Base-by-base conservation (phyloP, 257 asterid genomes). In the Marsdenia floribunda region DNA sequence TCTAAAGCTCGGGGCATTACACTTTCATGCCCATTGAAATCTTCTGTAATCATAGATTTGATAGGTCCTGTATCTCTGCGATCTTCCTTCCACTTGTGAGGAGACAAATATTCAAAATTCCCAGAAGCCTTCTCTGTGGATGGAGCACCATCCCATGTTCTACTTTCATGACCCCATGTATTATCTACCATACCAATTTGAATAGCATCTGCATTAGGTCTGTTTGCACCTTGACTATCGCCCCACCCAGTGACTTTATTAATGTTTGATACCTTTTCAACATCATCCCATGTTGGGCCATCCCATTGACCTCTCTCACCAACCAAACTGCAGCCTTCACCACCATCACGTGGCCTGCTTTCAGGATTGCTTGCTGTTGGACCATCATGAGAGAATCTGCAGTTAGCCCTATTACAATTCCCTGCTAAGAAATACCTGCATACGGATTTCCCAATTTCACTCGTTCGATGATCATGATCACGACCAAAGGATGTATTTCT, bases 401-500 rank as follows among this genome's bases (percentile, higher is more conserved):
- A 90, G 76, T 85, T 86, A 40, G 76, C 88, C 75, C 90, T 83
- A 47, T 75, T 83, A 79, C 96, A 90, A 68, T 80, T 88, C 44
- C 96, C 97, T 3, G 90, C 93, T 15, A 85, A 87, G 78, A 92
- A 92, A 77, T 72, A 90, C 83, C 82, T 90, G 88, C 96, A 90
- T 4, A 81, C 26, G 33, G 89, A 80, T 81, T 76, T 90, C 80
- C 80, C 87, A 19, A 68, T 63, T 79, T 76, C 83, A 65, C 65
- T 74, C 21, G 82, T 67, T 37, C 74, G 86, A 53, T 73, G 83
- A 65, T 78, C 87, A 63, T 33, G 79, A 71, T 84, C 88, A 72
- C 79, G 84, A 40, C 77, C 87, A 73, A 76, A 81, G 74, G 88
- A 80, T 53, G 83, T 68, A 75, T 81, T 75, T 79, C 89, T 83